Evolutionary conservation across 2,329 filamentous ascomycete genomes (phyloP).

Genomic region (Aspergillus cejpii): DNA sequence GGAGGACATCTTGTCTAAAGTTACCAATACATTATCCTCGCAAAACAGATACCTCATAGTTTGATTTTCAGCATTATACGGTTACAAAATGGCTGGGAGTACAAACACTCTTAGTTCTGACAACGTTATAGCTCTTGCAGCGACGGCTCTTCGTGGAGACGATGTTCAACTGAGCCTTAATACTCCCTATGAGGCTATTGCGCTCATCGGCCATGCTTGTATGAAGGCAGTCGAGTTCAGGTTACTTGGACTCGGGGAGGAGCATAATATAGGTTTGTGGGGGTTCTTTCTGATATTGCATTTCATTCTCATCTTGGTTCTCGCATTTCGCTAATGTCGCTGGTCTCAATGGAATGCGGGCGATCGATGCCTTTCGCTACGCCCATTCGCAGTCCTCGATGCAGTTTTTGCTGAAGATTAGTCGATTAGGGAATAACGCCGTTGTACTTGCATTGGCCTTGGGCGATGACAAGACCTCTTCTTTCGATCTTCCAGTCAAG

Average conservation of each 20-base stretch:
- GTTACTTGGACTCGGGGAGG: conserved; percentile 76
- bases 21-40: too few relatives aligned
- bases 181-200: conserved; percentile 67
- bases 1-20: too few relatives aligned
- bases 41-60: neutral
- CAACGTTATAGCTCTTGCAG: conserved; percentile 29
- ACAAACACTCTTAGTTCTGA: conserved; percentile 24
- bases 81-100: conserved; percentile 11
- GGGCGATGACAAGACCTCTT: conserved; percentile 72
- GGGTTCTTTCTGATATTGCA: neutral
- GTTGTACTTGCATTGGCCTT: conserved; percentile 72
- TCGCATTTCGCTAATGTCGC: neutral
- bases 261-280: conserved; percentile 59
- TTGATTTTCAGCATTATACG: neutral
- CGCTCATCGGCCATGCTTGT: conserved; percentile 75
- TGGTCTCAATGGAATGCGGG: conserved; percentile 63
- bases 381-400: conserved; percentile 77
- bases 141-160: conserved; percentile 25
- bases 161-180: conserved; percentile 29
- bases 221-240: conserved; percentile 75
- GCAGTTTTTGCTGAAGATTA: conserved; percentile 74
- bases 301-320: neutral
- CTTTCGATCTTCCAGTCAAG: conserved; percentile 65
- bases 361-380: conserved; percentile 75
- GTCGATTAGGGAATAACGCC: conserved; percentile 74